A percentile compares a stretch with the other conserved stretches of the same genome.
phyloP scores from a whole-genome alignment of 2,329 filamentous ascomycete genomes.

The Epichloe sp. region DNA sequence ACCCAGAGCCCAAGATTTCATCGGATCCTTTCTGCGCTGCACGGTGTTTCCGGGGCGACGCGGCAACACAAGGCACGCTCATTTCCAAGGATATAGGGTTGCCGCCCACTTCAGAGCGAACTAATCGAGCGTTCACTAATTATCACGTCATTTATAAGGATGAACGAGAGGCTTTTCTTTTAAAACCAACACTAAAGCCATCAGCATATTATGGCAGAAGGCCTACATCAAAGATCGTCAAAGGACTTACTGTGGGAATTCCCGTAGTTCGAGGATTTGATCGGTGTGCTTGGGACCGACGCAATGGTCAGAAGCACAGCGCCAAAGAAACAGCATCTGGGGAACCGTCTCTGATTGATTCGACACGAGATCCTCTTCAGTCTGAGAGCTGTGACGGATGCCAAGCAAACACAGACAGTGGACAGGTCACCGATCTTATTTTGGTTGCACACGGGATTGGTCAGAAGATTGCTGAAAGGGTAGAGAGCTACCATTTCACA shows the following conservation, averaged over 20 bases:
- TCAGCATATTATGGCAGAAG: slow-evolving; percentile 73
- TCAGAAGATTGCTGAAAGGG: slow-evolving; percentile 85
- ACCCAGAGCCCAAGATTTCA: slow-evolving; percentile 30
- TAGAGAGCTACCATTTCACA: slow-evolving; percentile 95
- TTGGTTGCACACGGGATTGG: slow-evolving; percentile 92
- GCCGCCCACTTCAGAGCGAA: slow-evolving; percentile 27
- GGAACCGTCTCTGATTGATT: not conserved
- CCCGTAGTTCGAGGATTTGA: slow-evolving; percentile 86
- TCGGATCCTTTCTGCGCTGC: slow-evolving; percentile 46
- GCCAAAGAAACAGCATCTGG: not conserved
- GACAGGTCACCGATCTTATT: slow-evolving; percentile 72
- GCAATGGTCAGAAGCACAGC: slow-evolving; percentile 33
- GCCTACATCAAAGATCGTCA: slow-evolving; percentile 74
- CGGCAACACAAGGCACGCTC: slow-evolving; percentile 39
- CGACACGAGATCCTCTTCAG: slow-evolving; percentile 14
- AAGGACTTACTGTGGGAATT: slow-evolving; percentile 69
- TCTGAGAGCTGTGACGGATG: slow-evolving; percentile 40
- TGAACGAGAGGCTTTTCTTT: slow-evolving; percentile 56
- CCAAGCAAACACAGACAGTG: slow-evolving; percentile 46
- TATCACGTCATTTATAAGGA: slow-evolving; percentile 78
- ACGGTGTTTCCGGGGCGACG: slow-evolving; percentile 45
- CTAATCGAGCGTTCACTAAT: slow-evolving; percentile 49
- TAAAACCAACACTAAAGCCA: slow-evolving; percentile 74
- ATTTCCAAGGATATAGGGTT: slow-evolving; percentile 19
- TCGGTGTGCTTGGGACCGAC: slow-evolving; percentile 57